Evolutionary conservation across 768 basidiomycete species (phyloP).

Genomic region (Piloderma croceum): DNA sequence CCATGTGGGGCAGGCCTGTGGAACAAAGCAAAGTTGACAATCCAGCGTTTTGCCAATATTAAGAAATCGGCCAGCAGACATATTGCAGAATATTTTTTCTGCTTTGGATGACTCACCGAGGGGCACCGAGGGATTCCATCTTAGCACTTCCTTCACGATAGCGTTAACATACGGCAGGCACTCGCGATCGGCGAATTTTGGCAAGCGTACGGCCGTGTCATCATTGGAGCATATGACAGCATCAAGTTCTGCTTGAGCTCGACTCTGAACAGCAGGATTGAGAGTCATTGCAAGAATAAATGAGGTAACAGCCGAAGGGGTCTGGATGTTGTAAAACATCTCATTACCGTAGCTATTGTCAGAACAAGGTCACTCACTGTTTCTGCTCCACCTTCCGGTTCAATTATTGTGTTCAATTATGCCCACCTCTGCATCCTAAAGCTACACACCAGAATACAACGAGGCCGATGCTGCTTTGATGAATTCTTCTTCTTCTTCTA

Average conservation of each 20-base stretch:
- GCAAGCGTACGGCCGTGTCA: slow-evolving; percentile 16
- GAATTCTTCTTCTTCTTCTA: slow-evolving; percentile 42
- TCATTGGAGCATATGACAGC: slow-evolving; percentile 12
- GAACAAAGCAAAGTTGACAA: background rate
- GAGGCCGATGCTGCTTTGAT: slow-evolving; percentile 55
- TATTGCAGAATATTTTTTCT: too few relatives aligned
- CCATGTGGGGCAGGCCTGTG: slow-evolving; percentile 46
- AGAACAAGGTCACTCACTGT: slow-evolving; percentile 13
- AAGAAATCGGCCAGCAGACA: too few relatives aligned
- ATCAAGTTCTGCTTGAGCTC: slow-evolving; percentile 27
- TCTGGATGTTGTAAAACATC: slow-evolving; percentile 11
- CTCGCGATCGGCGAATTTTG: slow-evolving; percentile 25
- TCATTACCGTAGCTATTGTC: background rate
- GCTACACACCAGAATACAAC: slow-evolving; percentile 39
- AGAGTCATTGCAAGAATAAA: slow-evolving; percentile 35
- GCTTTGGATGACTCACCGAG: too few relatives aligned
- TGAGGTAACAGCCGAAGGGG: slow-evolving; percentile 25
- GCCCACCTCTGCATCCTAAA: too few relatives aligned
- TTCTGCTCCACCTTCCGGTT: slow-evolving; percentile 20
- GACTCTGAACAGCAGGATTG: slow-evolving; percentile 25
- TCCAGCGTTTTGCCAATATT: background rate
- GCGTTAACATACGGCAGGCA: slow-evolving; percentile 13
- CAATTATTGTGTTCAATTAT: background rate
- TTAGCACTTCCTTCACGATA: slow-evolving; percentile 10
- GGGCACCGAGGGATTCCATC: slow-evolving; percentile 9